Evolutionary conservation across 345 rosid species (phyloP), one percentile per base, ranked within the genome.

Genomic region (Sapria himalayana): DNA sequence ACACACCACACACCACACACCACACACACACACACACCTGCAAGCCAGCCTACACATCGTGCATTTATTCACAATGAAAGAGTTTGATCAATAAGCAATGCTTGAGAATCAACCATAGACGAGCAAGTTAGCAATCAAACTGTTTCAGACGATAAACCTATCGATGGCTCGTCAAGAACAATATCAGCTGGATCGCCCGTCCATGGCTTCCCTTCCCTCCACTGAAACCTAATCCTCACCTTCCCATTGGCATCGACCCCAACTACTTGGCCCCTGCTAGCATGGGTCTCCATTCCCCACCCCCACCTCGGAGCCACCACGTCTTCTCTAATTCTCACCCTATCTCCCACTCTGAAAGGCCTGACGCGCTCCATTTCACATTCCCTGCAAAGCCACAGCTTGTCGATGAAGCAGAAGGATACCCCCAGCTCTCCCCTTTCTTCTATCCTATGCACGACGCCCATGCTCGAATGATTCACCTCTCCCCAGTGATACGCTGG

Each of bases 151-250:
- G n/a, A n/a, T n/a, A n/a, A n/a, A n/a, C n/a, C n/a, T n/a, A n/a
- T n/a, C n/a, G n/a, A n/a, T n/a, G n/a, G n/a, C 22, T 69, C 78
- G 34, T 76, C 84, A 10, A 89, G 71, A 50, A 50, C 73, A 33
- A 89, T 56, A 59, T 89, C 98, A 10, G 98, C 95, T 6, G 95
- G 98, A 63, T 89, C 98, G 41, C 98, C 95, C 2, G 73, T 69
- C 98, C 98, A 89, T 18, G 89, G 91, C 59, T 75, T 56, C 27
- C 91, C 98, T 69, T 89, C 98, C 49, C 98, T 70, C 98, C 98
- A 89, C 11, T 76, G 76, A 44, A 89, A 89, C 44, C 67, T 82
- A 41, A 89, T 74, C 51, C 93, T 77, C 50, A 89, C 36, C 58
- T 79, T 89, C 29, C 98, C 98, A 38, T 76, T 89, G 13, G 95